Evolutionary conservation across 768 basidiomycete species (phyloP), one percentile per base, ranked within the genome.

Genomic region (Mycena indigotica): DNA sequence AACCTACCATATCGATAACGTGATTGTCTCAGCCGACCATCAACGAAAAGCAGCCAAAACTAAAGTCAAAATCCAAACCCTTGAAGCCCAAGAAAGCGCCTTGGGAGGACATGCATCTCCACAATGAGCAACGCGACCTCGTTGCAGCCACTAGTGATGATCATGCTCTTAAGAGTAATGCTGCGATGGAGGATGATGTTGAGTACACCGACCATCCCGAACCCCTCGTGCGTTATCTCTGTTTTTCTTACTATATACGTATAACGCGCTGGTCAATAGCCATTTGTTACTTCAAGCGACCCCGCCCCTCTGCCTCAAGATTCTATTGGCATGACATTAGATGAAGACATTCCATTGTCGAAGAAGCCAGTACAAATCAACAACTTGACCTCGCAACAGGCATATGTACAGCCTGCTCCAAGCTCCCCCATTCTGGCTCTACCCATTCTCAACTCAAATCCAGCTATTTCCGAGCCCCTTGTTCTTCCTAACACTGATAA

Each of bases 61-160:
- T 28, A 40, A 55, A 57, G 46, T 19, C 45, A 3, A 50, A 35
- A 44, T 13, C 29, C 53, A 65, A 57, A 44, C 16, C 38, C 53
- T 56, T 61, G 62, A 73, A 70, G 48, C 50, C 65, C 10, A 62
- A 53, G 41, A 70, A 71, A 62, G 73, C 73, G 5, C 69, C 73
- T 12, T 72, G 70, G 71, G 70, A 69, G 48, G 61, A 64, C 28
- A 51, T 62, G 28, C 62, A 62, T 35, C 67, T 69, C 29, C 46
- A 59, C 39, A 62, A 53, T 23, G 52, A 54, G 21, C 50, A 57
- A n/a, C n/a, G n/a, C n/a, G n/a, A n/a, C 39, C 35, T 41, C 30
- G 28, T 23, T 29, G 28, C 35, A 5, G 46, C 6, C n/a, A 48
- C 24, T 12, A 28, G 25, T 17, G 21, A 44, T 38, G 44, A 32